Percentiles rank a stretch among this genome's conserved stretches.
These are phyloP conservation scores for Solanum neorickii DNA, from an alignment of 257 asterid genomes.

Conservation along the genomic window DNA sequence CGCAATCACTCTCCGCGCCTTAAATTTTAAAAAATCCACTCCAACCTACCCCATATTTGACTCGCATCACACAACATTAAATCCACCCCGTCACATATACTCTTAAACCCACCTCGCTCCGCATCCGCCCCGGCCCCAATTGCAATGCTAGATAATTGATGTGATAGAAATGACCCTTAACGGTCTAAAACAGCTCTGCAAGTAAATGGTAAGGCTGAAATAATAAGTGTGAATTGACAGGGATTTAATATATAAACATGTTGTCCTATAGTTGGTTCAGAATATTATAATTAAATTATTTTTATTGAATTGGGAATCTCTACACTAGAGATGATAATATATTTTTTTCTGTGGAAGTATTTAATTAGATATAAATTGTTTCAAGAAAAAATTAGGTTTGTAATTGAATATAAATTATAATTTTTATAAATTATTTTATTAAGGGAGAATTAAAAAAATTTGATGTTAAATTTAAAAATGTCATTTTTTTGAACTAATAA, in stretches of 20 bases:
- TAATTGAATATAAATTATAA: too few species aligned
- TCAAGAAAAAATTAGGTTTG: neutral
- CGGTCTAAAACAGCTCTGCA: neutral
- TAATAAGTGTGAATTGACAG: neutral
- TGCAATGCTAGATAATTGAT: neutral
- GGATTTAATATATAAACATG: neutral
- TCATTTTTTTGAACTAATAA: too few species aligned
- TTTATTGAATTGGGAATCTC: neutral
- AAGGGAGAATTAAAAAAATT: neutral
- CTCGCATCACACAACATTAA: too few species aligned
- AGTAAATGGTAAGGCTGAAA: neutral
- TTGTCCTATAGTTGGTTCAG: neutral
- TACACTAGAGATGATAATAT: neutral
- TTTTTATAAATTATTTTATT: neutral
- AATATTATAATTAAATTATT: neutral
- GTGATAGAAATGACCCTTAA: neutral
- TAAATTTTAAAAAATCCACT: too few species aligned
- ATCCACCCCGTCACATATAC: fast-evolving
- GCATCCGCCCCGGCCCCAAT: too few species aligned
- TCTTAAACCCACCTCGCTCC: too few species aligned
- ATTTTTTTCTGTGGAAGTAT: neutral
- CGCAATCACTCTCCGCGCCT: fast-evolving
- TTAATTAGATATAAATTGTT: too few species aligned
- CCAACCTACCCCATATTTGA: fast-evolving
- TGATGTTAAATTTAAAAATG: neutral